phyloP scores from a whole-genome alignment of 2,329 filamentous ascomycete species.

The Colletotrichum truncatum region DNA sequence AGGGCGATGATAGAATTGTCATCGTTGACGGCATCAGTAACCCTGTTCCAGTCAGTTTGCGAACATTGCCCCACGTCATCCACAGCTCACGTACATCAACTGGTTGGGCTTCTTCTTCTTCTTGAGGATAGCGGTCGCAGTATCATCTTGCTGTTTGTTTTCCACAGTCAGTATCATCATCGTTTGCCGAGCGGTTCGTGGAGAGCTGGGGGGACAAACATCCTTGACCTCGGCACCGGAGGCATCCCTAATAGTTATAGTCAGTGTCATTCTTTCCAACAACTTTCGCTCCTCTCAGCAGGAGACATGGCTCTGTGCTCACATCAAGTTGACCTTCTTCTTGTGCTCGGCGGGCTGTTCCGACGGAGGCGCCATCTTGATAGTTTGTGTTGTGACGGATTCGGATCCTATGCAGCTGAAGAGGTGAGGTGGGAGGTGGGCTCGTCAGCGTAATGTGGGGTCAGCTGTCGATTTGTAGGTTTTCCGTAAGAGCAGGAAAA shows the following conservation, averaged over 20 bases:
- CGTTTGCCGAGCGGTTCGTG: constrained; percentile 24
- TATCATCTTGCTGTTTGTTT: constrained; percentile 82
- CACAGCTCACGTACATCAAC: constrained; percentile 76
- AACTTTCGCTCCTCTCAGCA: constrained; percentile 1
- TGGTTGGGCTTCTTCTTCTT: constrained; percentile 99
- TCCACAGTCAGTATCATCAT: constrained; percentile 42
- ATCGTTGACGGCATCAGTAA: constrained; percentile 98
- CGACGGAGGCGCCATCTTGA: constrained; percentile 77
- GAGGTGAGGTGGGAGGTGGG: constrained; percentile 15
- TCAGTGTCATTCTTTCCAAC: constrained; percentile 44
- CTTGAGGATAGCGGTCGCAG: constrained; percentile 95
- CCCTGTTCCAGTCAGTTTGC: constrained; percentile 62
- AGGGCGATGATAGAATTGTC: constrained; percentile 99
- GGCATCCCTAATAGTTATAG: constrained; percentile 71
- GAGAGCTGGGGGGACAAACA: constrained; percentile 60
- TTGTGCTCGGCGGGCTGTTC: constrained; percentile 63
- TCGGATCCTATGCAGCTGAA: constrained; percentile 13
- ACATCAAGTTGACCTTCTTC: constrained; percentile 87
- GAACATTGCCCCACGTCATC: constrained; percentile 1
- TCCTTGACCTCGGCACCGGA: constrained; percentile 89
- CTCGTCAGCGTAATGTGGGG: constrained; percentile 24
- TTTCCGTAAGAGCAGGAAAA: neutral
- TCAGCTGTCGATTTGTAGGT: constrained; percentile 10
- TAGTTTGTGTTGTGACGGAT: constrained; percentile 29
- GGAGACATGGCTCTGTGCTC: constrained; percentile 47